Evolutionary conservation across 371 early-diverging fungal species (phyloP), one percentile per base, ranked within the genome.

Genomic region (Dichotomocladium elegans): DNA sequence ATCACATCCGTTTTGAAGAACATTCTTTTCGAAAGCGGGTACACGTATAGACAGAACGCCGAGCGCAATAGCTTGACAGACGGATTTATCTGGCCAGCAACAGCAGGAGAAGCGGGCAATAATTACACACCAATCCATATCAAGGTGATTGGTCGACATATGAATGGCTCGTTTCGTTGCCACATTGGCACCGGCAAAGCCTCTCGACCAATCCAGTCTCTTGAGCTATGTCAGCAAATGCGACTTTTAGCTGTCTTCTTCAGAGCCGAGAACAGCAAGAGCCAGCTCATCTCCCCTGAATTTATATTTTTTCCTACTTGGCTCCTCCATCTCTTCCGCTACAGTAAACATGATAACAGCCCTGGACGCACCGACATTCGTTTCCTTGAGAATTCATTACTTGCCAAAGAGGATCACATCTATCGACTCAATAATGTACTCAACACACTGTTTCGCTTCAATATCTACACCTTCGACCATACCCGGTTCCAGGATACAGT

Each of bases 241-340:
- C 53, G 68, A 11, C 47, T 76, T 3, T 31, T 76, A 28, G 70
- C 60, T 3, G 70, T 76, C 3, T 76, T 76, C 31, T 76, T 72
- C 28, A 51, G 68, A 10, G 61, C 70, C n/a, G 70, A 72, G 15
- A 70, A 58, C 24, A 50, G 57, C 27, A 73, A 64, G 27, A 68
- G 61, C 26, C 61, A 58, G 43, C 43, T 61, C 3, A 57, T 76
- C 0, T 57, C 68, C 4, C 62, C 76, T 0, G 68, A 70, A 4
- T 76, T 76, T 24, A 67, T 76, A 34, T 65, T 69, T 34, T 76
- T 76, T 17, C 76, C 76, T 14, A 67, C 72, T 0, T 76, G 76
- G 76, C 33, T 76, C 5, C 60, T 76, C 0, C 72, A 76, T 40
- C 52, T 72, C 8, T 76, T 76, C 28, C 62, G 68, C 1, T 76